A percentile compares a stretch with the other conserved stretches of the same genome.
Evolutionary conservation across 805 yeast genomes (phyloP).

Genomic region (Saturnispora kantuleensis): DNA sequence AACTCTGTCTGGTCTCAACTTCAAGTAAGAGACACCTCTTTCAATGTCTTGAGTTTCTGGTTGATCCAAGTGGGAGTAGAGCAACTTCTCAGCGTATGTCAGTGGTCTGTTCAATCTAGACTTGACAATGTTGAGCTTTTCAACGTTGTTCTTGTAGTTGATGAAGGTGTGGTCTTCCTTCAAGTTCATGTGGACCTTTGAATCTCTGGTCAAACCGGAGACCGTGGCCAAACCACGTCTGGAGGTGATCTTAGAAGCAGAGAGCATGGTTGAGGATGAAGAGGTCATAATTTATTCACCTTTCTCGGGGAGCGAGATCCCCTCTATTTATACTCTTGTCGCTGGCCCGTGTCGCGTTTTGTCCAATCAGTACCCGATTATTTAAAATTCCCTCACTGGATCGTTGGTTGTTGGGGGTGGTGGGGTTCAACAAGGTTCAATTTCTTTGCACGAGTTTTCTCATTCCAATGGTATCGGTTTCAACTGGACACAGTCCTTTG

Average conservation of each 20-base stretch:
- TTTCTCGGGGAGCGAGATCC: no score
- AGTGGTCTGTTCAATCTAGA: slow-evolving; percentile 65
- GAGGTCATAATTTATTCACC: not conserved
- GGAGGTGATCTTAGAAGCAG: slow-evolving; percentile 22
- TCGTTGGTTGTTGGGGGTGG: no score
- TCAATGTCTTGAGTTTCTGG: slow-evolving; percentile 67
- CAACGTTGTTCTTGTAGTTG: slow-evolving; percentile 84
- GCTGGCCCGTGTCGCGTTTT: no score
- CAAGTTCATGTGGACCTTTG: slow-evolving; percentile 42
- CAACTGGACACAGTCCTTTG: no score
- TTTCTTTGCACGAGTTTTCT: no score
- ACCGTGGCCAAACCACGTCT: slow-evolving; percentile 46
- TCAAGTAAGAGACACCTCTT: slow-evolving; percentile 86
- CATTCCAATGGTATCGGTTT: no score
- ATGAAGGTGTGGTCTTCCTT: slow-evolving; percentile 78
- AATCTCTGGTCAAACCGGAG: slow-evolving; percentile 39
- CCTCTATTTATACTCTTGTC: no score
- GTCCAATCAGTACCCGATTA: not conserved
- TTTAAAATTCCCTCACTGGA: no score
- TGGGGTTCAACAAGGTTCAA: no score
- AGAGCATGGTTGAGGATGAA: slow-evolving; percentile 18
- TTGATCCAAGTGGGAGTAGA: slow-evolving; percentile 84
- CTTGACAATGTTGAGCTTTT: slow-evolving; percentile 77
- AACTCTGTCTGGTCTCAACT: slow-evolving; percentile 92
- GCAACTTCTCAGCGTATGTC: slow-evolving; percentile 88